A percentile compares a stretch with the other conserved stretches of the same genome.
These are phyloP conservation scores for Rhodotorula paludigena DNA, from an alignment of 768 basidiomycete genomes.

Conservation along the genomic window DNA sequence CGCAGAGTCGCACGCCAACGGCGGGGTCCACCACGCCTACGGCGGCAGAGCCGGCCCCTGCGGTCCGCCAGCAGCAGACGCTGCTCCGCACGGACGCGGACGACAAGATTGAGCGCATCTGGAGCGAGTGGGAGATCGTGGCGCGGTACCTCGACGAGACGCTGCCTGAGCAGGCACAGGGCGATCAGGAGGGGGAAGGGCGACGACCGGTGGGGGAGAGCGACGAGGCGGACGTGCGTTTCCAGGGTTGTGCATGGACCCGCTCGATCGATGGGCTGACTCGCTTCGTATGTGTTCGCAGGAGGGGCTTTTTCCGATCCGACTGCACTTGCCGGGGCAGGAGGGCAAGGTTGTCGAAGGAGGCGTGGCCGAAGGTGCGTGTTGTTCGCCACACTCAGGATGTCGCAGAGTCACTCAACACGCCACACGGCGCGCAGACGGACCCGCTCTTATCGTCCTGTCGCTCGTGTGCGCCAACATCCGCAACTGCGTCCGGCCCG, in stretches of 20 bases:
- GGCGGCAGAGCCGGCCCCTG: too few relatives aligned
- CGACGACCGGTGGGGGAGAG: background rate
- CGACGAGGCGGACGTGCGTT: background rate
- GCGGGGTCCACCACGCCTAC: background rate
- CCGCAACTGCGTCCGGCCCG: conserved; percentile 76
- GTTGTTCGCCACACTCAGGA: too few relatives aligned
- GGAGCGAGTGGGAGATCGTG: conserved; percentile 64
- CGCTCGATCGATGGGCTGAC: too few relatives aligned
- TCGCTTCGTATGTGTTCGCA: too few relatives aligned
- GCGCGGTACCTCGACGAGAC: conserved; percentile 27
- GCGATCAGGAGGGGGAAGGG: background rate
- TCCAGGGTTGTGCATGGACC: too few relatives aligned
- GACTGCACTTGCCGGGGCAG: conserved; percentile 64
- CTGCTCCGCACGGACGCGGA: conserved; percentile 76
- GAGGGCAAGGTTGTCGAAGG: conserved; percentile 43
- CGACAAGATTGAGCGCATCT: conserved; percentile 71
- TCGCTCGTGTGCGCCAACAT: conserved; percentile 82
- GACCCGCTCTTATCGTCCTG: conserved; percentile 80
- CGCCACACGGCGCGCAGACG: conserved; percentile 61
- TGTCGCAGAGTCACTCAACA: background rate
- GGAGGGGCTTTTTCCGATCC: conserved; percentile 73
- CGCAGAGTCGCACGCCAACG: background rate
- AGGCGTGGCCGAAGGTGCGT: conserved; percentile 60
- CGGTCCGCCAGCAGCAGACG: conserved; percentile 29
- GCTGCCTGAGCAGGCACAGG: background rate